Evolutionary conservation across 225 moss, liverwort and hornwort genomes (phyloP), one percentile per base, ranked within the genome.

Genomic region (Marchantia polymorpha): DNA sequence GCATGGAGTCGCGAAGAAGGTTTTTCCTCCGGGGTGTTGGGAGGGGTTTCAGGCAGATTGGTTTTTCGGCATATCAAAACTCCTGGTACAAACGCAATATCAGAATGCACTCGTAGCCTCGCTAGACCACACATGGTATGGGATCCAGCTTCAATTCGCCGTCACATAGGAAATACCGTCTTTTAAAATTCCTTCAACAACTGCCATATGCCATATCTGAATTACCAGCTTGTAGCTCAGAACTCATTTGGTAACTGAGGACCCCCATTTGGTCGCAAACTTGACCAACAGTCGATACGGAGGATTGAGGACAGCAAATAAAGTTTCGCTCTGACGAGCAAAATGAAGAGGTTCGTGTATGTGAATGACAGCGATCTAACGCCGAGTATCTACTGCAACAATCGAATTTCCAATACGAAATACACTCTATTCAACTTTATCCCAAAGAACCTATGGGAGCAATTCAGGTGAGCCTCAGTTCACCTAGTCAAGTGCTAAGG

Each of bases 381-480:
- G 17, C 69, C 69, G 59, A 80, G 65, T 58, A 72, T 81, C n/a
- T 78, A 90, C 79, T 92, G 95, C 86, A 89, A 85, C 85, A 99
- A 99, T 64, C 89, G 91, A 81, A 87, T 99, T 26, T 91, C 92
- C 26, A 95, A 99, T 48, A 99, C 99, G 15, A 99, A 99, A 53
- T 99, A 99, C 56, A 99, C 65, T 77, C 52, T 99, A 30, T 17
- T 92, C 64, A 99, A 93, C 77, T 99, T 99, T 80, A 79, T 99
- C 63, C 99, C 99, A 56, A 99, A 93, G 89, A 99, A 99, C 86
- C 86, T 99, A 2, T 95, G 93, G 95, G 99, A 99, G 78, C 99
- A 99, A 78, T 99, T 99, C 83, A 91, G 94, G 94, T 89, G 74
- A 78, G 54, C 72, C 20, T 52, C 16, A 69, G 23, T 64, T 50